Conservation (phyloP, 805 yeast genomes). For the Ogataea minuta region DNA sequence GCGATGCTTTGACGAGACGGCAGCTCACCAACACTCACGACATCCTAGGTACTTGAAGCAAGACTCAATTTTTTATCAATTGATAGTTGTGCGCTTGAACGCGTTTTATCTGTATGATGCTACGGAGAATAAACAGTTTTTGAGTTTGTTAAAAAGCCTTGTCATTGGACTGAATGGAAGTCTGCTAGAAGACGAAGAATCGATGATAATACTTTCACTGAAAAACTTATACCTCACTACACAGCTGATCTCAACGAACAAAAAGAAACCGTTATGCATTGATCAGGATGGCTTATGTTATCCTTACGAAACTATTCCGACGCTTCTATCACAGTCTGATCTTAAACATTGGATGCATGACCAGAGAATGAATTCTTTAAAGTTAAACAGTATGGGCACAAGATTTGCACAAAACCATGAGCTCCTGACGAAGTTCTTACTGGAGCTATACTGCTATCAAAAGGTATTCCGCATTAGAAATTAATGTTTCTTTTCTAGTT, state of each 20-base stretch:
- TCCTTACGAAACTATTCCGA: constrained; percentile 15
- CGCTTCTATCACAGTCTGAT: constrained; percentile 11
- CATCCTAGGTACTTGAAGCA: constrained; percentile 6
- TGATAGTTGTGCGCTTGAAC: constrained; percentile 23
- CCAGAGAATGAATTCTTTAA: constrained; percentile 13
- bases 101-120: constrained; percentile 20
- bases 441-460: constrained; percentile 17
- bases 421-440: constrained; percentile 12
- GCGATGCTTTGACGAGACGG: constrained; percentile 10
- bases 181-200: constrained; percentile 13
- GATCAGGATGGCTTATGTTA: constrained; percentile 12
- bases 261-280: constrained; percentile 6
- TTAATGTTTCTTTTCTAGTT: constrained; percentile 1
- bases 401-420: constrained; percentile 12
- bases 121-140: constrained; percentile 24
- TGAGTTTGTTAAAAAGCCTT: constrained; percentile 13
- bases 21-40: background rate
- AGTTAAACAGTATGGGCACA: constrained; percentile 9
- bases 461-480: constrained; percentile 12
- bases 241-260: constrained; percentile 7
- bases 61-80: constrained; percentile 15
- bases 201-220: constrained; percentile 13
- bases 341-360: constrained; percentile 20
- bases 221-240: constrained; percentile 12
- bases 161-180: constrained; percentile 10